A percentile compares a stretch with the other conserved stretches of the same genome.
Evolutionary conservation across 208 protist species (phyloP).

Genomic region (Trypanosoma melophagium): DNA sequence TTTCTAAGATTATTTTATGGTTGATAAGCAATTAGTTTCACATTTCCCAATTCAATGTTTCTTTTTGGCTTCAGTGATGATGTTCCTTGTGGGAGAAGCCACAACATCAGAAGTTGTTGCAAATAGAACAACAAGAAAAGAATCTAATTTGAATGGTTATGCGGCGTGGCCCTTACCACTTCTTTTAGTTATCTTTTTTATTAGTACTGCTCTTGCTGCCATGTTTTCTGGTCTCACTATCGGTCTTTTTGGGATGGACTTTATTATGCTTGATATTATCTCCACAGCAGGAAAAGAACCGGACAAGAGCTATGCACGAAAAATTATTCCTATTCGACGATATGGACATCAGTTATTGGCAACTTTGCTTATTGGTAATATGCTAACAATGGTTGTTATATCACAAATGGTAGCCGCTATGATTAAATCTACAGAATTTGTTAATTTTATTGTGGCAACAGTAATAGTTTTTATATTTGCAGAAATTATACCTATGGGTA

Average conservation of each 20-base stretch:
- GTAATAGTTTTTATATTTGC: conserved; percentile 72
- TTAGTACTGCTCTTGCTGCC: conserved; percentile 55
- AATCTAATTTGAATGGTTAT: conserved; percentile 28
- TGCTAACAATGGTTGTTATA: conserved; percentile 75
- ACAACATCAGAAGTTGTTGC: neutral
- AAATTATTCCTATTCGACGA: conserved; percentile 68
- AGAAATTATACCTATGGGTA: conserved; percentile 78
- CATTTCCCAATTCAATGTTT: neutral
- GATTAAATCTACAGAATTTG: conserved; percentile 45
- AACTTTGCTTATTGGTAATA: conserved; percentile 80
- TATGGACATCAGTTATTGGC: conserved; percentile 74
- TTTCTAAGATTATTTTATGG: conserved; percentile 4
- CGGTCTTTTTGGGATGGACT: conserved; percentile 80
- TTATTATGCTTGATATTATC: conserved; percentile 76
- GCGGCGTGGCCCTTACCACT: conserved; percentile 43
- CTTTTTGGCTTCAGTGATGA: neutral
- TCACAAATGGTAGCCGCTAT: conserved; percentile 82
- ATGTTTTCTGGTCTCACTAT: conserved; percentile 86
- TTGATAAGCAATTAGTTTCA: neutral
- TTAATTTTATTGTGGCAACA: conserved; percentile 74
- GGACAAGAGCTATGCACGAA: conserved; percentile 59
- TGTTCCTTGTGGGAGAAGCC: no score
- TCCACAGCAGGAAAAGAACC: conserved; percentile 64
- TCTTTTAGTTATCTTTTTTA: conserved; percentile 43
- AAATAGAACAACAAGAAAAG: neutral